Conservation (phyloP, 306 rosid genomes). For the Dalbergia oliveri region DNA sequence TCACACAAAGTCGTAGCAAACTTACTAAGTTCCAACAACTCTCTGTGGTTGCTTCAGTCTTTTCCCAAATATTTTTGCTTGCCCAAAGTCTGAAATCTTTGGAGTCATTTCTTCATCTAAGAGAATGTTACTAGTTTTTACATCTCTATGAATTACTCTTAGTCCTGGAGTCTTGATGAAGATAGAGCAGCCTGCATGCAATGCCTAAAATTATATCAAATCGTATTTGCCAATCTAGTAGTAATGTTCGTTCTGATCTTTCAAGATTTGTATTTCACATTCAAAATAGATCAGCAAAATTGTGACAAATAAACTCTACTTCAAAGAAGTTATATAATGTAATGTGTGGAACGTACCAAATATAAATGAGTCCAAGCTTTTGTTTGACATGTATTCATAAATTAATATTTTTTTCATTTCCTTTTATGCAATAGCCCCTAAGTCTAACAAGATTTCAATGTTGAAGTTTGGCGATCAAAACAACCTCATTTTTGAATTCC, state of each 20-base stretch:
- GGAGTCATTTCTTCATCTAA: slow-evolving; percentile 50
- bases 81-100: slow-evolving; percentile 55
- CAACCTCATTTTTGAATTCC: slow-evolving; percentile 61
- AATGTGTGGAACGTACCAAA: slow-evolving; percentile 50
- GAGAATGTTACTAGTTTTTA: slow-evolving; percentile 54
- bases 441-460: slow-evolving; percentile 64
- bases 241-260: slow-evolving; percentile 41
- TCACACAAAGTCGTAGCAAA: neutral
- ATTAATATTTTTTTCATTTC: slow-evolving; percentile 59
- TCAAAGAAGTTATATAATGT: neutral
- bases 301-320: neutral
- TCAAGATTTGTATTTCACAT: slow-evolving; percentile 2
- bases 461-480: slow-evolving; percentile 61
- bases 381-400: slow-evolving; percentile 63
- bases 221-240: slow-evolving; percentile 53
- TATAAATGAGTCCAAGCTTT: slow-evolving; percentile 58
- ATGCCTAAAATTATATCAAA: slow-evolving; percentile 56
- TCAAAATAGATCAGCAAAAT: neutral
- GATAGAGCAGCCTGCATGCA: slow-evolving; percentile 46
- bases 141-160: slow-evolving; percentile 51
- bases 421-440: slow-evolving; percentile 55
- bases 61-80: slow-evolving; percentile 48
- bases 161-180: slow-evolving; percentile 52
- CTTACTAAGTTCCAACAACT: slow-evolving; percentile 52
- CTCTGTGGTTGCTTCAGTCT: slow-evolving; percentile 42